Conservation (phyloP, 2,329 filamentous ascomycete genomes). For the Xylaria sp. region DNA sequence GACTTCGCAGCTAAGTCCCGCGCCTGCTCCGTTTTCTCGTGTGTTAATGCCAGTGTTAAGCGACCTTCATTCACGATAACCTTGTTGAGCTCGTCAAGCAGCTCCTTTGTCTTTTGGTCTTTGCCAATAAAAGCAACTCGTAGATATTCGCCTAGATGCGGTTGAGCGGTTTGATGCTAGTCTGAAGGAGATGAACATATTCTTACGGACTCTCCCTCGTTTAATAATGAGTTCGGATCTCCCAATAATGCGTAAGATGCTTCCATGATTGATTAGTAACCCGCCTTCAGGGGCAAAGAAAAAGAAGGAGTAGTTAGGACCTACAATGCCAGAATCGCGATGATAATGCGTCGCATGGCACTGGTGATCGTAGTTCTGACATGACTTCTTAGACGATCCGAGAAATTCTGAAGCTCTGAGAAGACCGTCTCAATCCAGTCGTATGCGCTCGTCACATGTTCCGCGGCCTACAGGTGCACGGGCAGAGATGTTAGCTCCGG, state of each 20-base stretch:
- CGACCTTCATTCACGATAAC: conserved; percentile 23
- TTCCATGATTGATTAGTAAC: conserved; percentile 1
- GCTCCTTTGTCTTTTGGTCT: conserved; percentile 21
- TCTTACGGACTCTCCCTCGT: conserved; percentile 22
- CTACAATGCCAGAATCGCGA: conserved; percentile 23
- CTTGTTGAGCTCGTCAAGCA: conserved; percentile 19
- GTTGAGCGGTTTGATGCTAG: not conserved
- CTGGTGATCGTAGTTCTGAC: conserved; percentile 18
- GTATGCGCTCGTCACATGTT: conserved; percentile 22
- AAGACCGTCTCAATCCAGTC: conserved; percentile 26
- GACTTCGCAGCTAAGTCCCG: conserved; percentile 19
- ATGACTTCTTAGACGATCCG: conserved; percentile 22
- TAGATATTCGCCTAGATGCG: conserved; percentile 11
- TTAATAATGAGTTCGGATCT: conserved; percentile 20
- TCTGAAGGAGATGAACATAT: not conserved
- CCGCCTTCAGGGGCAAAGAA: too few relatives aligned
- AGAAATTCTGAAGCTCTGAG: conserved; percentile 21
- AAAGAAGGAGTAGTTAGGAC: not conserved
- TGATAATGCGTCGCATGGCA: conserved; percentile 24
- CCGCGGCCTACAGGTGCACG: conserved; percentile 7
- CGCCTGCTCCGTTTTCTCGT: conserved; percentile 20
- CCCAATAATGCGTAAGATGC: conserved; percentile 21
- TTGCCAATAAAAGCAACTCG: conserved; percentile 23
- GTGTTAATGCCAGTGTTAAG: conserved; percentile 20
- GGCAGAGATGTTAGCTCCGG: not conserved